phyloP scores from a whole-genome alignment of 352 stramenopile species.

The Pythium myriotylum region DNA sequence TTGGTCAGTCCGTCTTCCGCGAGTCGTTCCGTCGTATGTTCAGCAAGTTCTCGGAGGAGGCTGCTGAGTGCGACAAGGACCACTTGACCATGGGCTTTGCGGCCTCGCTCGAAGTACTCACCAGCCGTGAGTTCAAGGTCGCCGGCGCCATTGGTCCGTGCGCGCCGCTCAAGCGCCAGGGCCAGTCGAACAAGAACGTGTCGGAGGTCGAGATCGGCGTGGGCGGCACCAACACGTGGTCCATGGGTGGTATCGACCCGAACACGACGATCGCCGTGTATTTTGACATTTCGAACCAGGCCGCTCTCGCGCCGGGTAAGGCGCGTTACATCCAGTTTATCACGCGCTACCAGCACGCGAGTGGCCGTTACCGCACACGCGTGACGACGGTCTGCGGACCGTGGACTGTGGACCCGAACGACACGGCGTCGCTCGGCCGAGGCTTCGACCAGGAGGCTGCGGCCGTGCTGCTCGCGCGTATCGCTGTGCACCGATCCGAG shows the following conservation, averaged over 20 bases:
- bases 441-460: constrained; percentile 99
- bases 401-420: constrained; percentile 93
- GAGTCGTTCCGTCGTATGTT: constrained; percentile 98
- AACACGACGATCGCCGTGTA: constrained; percentile 98
- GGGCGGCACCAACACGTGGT: constrained; percentile 92
- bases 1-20: constrained; percentile 99
- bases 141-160: constrained; percentile 97
- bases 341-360: constrained; percentile 98
- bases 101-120: constrained; percentile 96
- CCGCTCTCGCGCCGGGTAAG: constrained; percentile 76
- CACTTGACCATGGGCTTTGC: constrained; percentile 97
- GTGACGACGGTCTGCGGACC: constrained; percentile 97
- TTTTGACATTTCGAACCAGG: constrained; percentile 97
- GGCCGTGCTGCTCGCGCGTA: constrained; percentile 95
- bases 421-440: constrained; percentile 91
- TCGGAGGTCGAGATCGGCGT: constrained; percentile 97
- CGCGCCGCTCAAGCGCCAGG: constrained; percentile 95
- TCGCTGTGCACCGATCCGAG: constrained; percentile 86
- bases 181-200: constrained; percentile 89
- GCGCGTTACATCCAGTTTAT: constrained; percentile 98
- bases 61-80: constrained; percentile 93
- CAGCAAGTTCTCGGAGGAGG: constrained; percentile 94
- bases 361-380: constrained; percentile 93
- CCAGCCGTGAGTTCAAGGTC: constrained; percentile 98
- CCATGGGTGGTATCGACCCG: constrained; percentile 96